Percentiles rank a stretch among this genome's conserved stretches.
Conservation (phyloP, 371 early-diverging fungal genomes). For the Coemansia sp. region DNA sequence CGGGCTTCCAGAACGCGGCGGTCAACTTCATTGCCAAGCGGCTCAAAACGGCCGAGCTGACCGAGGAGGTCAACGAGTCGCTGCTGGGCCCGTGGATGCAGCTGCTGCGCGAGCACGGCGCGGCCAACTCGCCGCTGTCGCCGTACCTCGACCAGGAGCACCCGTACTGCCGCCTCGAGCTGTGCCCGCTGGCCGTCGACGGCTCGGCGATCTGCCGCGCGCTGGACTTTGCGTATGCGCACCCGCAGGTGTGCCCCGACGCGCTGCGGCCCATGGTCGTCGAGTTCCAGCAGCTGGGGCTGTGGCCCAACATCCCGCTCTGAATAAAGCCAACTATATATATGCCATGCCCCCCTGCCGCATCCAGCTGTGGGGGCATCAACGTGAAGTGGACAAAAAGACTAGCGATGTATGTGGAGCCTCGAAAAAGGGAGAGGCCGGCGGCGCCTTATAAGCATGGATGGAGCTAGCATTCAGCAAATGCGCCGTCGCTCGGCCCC, state of each 20-base stretch:
- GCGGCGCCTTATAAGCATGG: too few relatives aligned
- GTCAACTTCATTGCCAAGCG: slow-evolving; percentile 78
- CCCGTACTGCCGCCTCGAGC: slow-evolving; percentile 67
- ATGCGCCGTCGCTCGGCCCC: neutral
- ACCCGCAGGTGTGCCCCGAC: slow-evolving; percentile 12
- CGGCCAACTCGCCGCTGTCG: slow-evolving; percentile 84
- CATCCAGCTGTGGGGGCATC: too few relatives aligned
- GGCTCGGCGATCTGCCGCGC: slow-evolving; percentile 24
- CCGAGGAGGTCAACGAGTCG: slow-evolving; percentile 91
- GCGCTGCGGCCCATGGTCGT: slow-evolving; percentile 26
- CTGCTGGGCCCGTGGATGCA: slow-evolving; percentile 78
- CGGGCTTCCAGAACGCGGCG: slow-evolving; percentile 79
- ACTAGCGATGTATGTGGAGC: too few relatives aligned
- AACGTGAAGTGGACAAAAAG: too few relatives aligned
- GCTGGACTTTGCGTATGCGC: slow-evolving; percentile 15
- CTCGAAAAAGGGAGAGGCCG: too few relatives aligned
- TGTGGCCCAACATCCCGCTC: slow-evolving; percentile 34
- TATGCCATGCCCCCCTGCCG: too few relatives aligned
- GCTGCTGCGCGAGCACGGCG: slow-evolving; percentile 59
- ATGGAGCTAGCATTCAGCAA: neutral
- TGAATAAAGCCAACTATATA: neutral
- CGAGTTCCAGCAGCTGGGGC: slow-evolving; percentile 35
- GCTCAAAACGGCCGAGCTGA: slow-evolving; percentile 77
- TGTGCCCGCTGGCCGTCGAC: slow-evolving; percentile 34
- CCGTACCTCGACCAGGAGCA: slow-evolving; percentile 92